Base-by-base conservation (phyloP, 192 early-diverging fungal species). In the Entophlyctis helioformis region DNA sequence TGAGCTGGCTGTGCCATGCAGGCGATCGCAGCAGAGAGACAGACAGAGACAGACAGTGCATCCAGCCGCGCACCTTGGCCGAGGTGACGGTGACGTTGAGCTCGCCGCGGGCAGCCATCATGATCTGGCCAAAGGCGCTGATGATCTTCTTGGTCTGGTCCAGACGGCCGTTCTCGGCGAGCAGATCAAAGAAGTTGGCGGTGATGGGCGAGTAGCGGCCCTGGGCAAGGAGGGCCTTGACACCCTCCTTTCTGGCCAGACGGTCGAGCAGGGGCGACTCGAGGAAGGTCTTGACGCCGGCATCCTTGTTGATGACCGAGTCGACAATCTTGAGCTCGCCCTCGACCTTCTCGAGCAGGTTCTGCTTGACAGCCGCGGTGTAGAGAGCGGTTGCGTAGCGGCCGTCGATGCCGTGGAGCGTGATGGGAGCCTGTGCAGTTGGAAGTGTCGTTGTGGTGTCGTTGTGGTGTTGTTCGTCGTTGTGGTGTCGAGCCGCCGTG, bases 381-480 rank as follows among this genome's bases (percentile, higher is more conserved):
- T 82, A 98, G 44, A 98, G 80, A 36, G 94, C 94, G 13, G 91
- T 94, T 39, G 94, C 91, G 64, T 98, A 98, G 56, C 91, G 86
- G 57, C 94, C 94, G 34, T 93, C 87, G 62, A 98, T 85, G 42
- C 91, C 90, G 74, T 86, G 82, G 40, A 98, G 74, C 36, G 78
- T 71, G 26, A 89, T 42, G 18, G 89, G 89, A 37, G 80, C 74
- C 86, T 94, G 38, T 18, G n/a, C 21, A 44, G n/a, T n/a, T n/a
- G n/a, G n/a, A n/a, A n/a, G n/a, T n/a, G n/a, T n/a, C n/a, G n/a
- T n/a, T n/a, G n/a, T n/a, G n/a, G n/a, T n/a, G n/a, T n/a, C n/a
- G n/a, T n/a, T n/a, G n/a, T n/a, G n/a, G n/a, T n/a, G n/a, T n/a
- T n/a, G n/a, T n/a, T n/a, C n/a, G n/a, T n/a, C n/a, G n/a, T n/a